Conservation (phyloP, 495 filamentous ascomycete genomes). For the Niebla homalea region DNA sequence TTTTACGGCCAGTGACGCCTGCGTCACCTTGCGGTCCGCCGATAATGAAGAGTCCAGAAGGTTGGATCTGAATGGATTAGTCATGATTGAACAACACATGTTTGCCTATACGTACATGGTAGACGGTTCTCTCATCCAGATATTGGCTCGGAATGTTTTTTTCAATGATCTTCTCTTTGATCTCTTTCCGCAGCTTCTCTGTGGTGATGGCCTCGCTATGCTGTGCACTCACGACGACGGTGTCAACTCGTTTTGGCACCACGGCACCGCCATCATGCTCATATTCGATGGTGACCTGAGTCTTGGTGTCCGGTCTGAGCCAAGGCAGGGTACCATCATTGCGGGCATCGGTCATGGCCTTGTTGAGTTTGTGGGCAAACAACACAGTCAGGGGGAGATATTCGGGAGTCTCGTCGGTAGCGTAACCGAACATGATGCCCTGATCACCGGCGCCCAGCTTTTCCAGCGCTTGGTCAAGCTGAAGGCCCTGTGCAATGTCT, state of each 20-base stretch:
- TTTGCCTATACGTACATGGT: conserved; percentile 52
- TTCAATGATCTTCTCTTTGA: conserved; percentile 95
- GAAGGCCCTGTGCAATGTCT: conserved; percentile 96
- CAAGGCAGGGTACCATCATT: conserved; percentile 78
- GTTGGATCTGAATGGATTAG: conserved; percentile 61
- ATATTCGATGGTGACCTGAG: conserved; percentile 98
- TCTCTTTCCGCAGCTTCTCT: conserved; percentile 83
- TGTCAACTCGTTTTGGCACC: conserved; percentile 84
- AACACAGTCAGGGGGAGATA: conserved; percentile 85
- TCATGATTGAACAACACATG: neutral
- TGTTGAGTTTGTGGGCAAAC: conserved; percentile 90
- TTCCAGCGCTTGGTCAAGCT: conserved; percentile 93
- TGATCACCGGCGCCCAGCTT: conserved; percentile 98
- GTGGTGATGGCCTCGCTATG: conserved; percentile 82
- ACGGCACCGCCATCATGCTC: conserved; percentile 90
- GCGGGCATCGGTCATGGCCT: conserved; percentile 77
- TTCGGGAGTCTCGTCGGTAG: conserved; percentile 97
- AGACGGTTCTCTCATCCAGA: conserved; percentile 81
- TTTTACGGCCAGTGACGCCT: conserved; percentile 97
- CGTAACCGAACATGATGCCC: conserved; percentile 99
- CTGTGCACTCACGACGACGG: conserved; percentile 91
- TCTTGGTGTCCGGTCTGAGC: conserved; percentile 98
- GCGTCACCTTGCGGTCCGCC: conserved; percentile 98
- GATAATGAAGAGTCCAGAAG: conserved; percentile 96
- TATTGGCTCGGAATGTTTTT: conserved; percentile 83